Percentiles rank a stretch among this genome's conserved stretches.
Evolutionary conservation across 768 basidiomycete species (phyloP).

Genomic region (Gyrodon lividus): DNA sequence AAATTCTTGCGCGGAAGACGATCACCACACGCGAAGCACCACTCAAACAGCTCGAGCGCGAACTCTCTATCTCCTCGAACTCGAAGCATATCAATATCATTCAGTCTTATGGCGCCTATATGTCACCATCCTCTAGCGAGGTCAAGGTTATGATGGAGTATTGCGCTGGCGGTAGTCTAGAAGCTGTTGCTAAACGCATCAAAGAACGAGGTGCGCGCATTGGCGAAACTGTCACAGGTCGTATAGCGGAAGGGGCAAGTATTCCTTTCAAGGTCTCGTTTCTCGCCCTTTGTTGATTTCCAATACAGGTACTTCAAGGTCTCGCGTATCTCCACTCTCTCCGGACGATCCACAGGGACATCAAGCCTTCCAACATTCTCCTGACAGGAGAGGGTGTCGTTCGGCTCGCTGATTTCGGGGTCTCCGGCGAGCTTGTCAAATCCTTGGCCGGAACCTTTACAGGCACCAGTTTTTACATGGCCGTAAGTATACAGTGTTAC

Average conservation of each 20-base stretch:
- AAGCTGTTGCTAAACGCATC: constrained; percentile 83
- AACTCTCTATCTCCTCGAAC: constrained; percentile 85
- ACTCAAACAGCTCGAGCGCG: constrained; percentile 87
- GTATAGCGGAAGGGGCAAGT: constrained; percentile 89
- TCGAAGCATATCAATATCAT: constrained; percentile 87
- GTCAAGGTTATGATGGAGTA: constrained; percentile 95
- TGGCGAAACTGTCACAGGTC: constrained; percentile 85
- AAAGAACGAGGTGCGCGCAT: constrained; percentile 75
- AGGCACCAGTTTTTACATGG: constrained; percentile 98
- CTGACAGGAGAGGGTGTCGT: constrained; percentile 86
- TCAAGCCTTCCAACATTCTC: constrained; percentile 92
- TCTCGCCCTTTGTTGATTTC: constrained; percentile 7
- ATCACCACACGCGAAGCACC: constrained; percentile 91
- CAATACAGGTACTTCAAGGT: constrained; percentile 76
- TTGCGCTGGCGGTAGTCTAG: constrained; percentile 85
- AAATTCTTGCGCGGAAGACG: constrained; percentile 91
- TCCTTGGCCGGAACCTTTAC: constrained; percentile 95
- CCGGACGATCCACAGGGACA: constrained; percentile 94
- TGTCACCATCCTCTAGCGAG: constrained; percentile 83
- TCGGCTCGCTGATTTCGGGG: constrained; percentile 95
- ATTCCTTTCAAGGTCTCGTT: not conserved
- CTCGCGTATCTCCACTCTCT: constrained; percentile 88
- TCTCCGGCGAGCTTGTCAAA: constrained; percentile 92
- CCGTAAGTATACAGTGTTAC: constrained; percentile 55
- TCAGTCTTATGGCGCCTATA: constrained; percentile 89